Base-by-base conservation (phyloP, 2,329 filamentous ascomycete species). In the Colletotrichum sp. region DNA sequence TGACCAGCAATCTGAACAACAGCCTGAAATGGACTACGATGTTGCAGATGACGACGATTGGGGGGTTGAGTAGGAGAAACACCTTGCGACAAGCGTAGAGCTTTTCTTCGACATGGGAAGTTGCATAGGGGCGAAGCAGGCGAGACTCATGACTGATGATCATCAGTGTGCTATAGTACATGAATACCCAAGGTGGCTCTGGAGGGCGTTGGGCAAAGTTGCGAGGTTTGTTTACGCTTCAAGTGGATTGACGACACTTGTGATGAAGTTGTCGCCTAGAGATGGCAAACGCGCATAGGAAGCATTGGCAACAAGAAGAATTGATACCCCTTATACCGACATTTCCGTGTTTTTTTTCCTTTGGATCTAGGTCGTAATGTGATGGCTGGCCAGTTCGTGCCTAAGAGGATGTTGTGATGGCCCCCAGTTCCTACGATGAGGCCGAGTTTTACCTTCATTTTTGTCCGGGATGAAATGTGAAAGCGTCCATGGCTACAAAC, bases 11-110 rank as follows among this genome's bases (percentile, higher is more conserved):
- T 79, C 81, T 21, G 81, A 82, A 49, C 80, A 83, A 52, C 81
- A 84, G 60, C 83, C 83, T 5, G 85, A 89, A 63, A 88, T 90
- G 87, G 89, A 90, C 71, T 91, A 90, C 77, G 89, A 90, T 76
- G 87, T 90, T 21, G 89, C 85, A 4, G 89, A 89, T 60, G 89
- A 90, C 57, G 86, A 88, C 66, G 86, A 85, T 55, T 90, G 88
- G 86, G 85, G 82, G 78, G 78, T 81, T 34, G 70, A 75, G 55
- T 77, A 74, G 28, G n/a, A 26, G 36, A 24, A 62, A 32, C 28
- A 30, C 9, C 26, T 16, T 6, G n/a, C 44, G n/a, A 52, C 44
- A n/a, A 52, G n/a, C n/a, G 44, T 28, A 26, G 10, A 26, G 32
- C 55, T 18, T 59, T 26, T 28, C 55, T 24, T 59, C n/a, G 30